A percentile compares a stretch with the other conserved stretches of the same genome.
Conservation (phyloP, 2,329 filamentous ascomycete genomes). For the Bipolaris sorokiniana region DNA sequence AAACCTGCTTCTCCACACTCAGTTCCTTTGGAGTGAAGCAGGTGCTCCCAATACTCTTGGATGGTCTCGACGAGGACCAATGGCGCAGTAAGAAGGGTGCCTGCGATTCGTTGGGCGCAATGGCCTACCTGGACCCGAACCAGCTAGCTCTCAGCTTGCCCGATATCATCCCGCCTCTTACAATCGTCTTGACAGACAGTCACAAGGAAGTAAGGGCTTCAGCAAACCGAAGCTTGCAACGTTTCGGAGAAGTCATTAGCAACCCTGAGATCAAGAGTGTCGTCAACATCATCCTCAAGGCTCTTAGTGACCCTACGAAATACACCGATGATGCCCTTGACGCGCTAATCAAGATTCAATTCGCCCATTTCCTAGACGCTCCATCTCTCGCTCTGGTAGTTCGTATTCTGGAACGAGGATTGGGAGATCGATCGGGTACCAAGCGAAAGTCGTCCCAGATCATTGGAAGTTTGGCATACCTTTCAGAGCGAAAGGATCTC, state of each 20-base stretch:
- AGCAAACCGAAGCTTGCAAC: constrained; percentile 94
- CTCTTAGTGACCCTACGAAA: constrained; percentile 94
- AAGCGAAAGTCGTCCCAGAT: constrained; percentile 97
- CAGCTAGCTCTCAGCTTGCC: constrained; percentile 91
- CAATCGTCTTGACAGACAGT: constrained; percentile 91
- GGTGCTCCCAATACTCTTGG: constrained; percentile 87
- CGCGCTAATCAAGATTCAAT: constrained; percentile 94
- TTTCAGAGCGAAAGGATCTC: constrained; percentile 95
- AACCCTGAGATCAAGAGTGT: constrained; percentile 96
- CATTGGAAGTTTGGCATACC: constrained; percentile 94
- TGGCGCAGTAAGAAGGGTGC: constrained; percentile 99
- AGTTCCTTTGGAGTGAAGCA: constrained; percentile 97
- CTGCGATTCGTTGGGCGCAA: constrained; percentile 93
- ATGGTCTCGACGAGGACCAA: constrained; percentile 91
- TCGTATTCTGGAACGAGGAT: constrained; percentile 89
- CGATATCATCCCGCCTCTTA: constrained; percentile 95
- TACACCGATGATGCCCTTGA: constrained; percentile 96
- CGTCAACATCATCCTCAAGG: constrained; percentile 90
- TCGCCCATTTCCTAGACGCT: constrained; percentile 97
- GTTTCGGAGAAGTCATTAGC: constrained; percentile 97
- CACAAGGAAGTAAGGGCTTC: constrained; percentile 95
- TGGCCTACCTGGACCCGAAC: constrained; percentile 97
- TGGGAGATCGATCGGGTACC: constrained; percentile 88
- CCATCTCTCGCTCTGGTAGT: constrained; percentile 94
- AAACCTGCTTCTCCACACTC: constrained; percentile 89